Conservation (phyloP, 441 rosid genomes). For the Croton setiger region DNA sequence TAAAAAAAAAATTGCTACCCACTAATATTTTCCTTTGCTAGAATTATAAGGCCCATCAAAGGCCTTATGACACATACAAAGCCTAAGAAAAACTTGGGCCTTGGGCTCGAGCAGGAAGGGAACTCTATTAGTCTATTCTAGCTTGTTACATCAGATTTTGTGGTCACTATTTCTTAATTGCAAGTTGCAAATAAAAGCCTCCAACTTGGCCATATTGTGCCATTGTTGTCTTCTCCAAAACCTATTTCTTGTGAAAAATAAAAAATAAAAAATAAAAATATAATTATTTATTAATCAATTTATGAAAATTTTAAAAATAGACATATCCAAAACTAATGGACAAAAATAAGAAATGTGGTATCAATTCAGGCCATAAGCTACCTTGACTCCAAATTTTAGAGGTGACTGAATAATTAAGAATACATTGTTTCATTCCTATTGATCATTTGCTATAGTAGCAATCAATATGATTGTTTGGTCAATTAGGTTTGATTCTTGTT, state of each 20-base stretch:
- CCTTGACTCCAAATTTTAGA: not conserved
- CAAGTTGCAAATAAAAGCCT: too few relatives aligned
- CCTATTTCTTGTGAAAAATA: too few relatives aligned
- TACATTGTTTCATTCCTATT: not conserved
- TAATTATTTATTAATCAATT: not conserved
- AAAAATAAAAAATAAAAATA: not conserved
- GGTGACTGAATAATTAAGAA: not conserved
- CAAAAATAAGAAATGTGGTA: not conserved
- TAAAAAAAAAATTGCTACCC: too few relatives aligned
- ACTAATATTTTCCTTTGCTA: too few relatives aligned
- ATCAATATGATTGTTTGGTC: not conserved
- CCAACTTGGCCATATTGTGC: too few relatives aligned
- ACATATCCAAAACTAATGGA: not conserved
- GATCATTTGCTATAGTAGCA: not conserved
- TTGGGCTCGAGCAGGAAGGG: too few relatives aligned
- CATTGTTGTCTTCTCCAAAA: constrained; percentile 3
- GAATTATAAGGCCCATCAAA: too few relatives aligned
- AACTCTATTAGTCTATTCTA: too few relatives aligned
- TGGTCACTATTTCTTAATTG: too few relatives aligned
- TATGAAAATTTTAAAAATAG: not conserved
- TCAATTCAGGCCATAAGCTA: not conserved
- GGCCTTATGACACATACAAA: too few relatives aligned
- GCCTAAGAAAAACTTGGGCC: too few relatives aligned
- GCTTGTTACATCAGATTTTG: too few relatives aligned
- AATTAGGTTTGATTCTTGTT: not conserved